phyloP scores from a whole-genome alignment of 331 rosid species.

The Pyrus hybrid region DNA sequence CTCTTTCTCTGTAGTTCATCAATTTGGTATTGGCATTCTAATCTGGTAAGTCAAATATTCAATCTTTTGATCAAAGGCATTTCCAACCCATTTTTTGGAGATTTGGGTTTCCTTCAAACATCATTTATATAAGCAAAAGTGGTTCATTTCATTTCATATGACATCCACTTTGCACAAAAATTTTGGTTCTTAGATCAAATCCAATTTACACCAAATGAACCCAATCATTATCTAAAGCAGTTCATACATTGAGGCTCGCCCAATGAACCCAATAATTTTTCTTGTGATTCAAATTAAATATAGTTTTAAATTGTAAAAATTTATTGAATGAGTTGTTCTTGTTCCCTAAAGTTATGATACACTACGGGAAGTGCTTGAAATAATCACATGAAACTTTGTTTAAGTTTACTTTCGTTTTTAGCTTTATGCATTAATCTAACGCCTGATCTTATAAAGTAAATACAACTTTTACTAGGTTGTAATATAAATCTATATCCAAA shows the following conservation, averaged over 20 bases:
- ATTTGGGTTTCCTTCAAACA: background rate
- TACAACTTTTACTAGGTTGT: conserved; percentile 7
- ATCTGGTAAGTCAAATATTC: conserved; percentile 4
- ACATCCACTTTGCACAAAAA: background rate
- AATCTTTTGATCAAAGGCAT: background rate
- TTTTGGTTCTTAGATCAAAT: background rate
- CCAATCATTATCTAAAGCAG: background rate
- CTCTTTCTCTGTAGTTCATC: conserved; percentile 7
- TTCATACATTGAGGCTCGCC: background rate
- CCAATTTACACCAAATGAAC: background rate
- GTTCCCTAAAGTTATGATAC: conserved; percentile 31
- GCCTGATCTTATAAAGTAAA: conserved; percentile 9
- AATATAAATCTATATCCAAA: background rate
- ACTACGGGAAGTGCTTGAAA: conserved; percentile 17
- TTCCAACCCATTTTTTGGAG: too few relatives aligned
- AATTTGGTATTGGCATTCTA: conserved; percentile 2
- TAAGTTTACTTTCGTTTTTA: conserved; percentile 3
- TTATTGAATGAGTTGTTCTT: conserved; percentile 12
- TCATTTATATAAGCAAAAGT: background rate
- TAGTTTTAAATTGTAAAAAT: background rate
- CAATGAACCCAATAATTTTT: background rate
- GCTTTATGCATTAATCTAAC: conserved; percentile 12
- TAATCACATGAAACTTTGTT: conserved; percentile 29
- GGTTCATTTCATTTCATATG: background rate
- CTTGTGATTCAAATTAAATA: background rate